Evolutionary conservation across 2,329 filamentous ascomycete genomes (phyloP).

Genomic region (Microdochium bolleyi): DNA sequence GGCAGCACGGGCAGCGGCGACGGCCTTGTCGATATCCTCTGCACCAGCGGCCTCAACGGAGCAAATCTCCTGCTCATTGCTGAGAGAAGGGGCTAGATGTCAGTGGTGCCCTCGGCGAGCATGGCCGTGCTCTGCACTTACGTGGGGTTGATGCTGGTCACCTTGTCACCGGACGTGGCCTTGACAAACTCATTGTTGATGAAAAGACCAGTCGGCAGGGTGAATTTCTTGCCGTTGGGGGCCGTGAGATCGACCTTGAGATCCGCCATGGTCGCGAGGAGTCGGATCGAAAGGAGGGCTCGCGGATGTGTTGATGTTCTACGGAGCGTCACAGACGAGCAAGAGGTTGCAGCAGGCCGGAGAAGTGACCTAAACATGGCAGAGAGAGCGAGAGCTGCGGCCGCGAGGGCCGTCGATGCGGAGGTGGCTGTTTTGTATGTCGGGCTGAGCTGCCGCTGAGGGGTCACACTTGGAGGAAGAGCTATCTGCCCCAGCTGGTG

Average conservation of each 20-base stretch:
- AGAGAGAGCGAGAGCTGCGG: no score
- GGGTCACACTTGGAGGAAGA: no score
- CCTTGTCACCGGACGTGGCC: conserved; percentile 47
- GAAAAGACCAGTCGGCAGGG: conserved; percentile 60
- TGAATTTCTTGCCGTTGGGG: conserved; percentile 62
- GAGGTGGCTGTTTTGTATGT: no score
- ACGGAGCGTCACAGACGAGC: no score
- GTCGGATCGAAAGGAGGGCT: background rate
- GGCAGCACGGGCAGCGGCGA: conserved; percentile 60
- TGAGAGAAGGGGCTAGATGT: conserved; percentile 7
- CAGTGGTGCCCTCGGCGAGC: background rate
- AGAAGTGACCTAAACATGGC: no score
- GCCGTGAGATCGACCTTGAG: conserved; percentile 52
- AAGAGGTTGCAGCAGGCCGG: no score
- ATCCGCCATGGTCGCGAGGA: conserved; percentile 15
- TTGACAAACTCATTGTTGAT: conserved; percentile 69
- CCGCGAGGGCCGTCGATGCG: no score
- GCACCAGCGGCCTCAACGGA: conserved; percentile 58
- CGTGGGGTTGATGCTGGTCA: conserved; percentile 61
- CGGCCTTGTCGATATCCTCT: conserved; percentile 59
- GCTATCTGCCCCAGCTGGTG: no score
- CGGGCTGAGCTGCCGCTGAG: no score
- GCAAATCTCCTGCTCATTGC: conserved; percentile 52
- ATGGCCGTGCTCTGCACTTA: conserved; percentile 20
- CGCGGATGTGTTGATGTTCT: background rate